Evolutionary conservation across 1,139 yeast species (phyloP).

Genomic region (Suhomyces kunorum): DNA sequence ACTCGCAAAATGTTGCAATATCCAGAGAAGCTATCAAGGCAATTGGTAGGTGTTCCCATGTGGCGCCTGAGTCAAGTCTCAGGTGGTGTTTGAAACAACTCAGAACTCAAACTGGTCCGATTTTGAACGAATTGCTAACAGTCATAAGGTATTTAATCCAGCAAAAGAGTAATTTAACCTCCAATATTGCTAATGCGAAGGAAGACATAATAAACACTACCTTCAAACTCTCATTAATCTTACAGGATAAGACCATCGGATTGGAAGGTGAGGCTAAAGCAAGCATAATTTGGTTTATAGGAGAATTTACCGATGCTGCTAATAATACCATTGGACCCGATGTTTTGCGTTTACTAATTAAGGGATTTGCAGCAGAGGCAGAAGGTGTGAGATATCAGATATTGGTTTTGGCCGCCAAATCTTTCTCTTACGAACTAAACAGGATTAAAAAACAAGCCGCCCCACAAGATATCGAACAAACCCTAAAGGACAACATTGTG

Average conservation of each 20-base stretch:
- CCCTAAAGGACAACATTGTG: conserved; percentile 25
- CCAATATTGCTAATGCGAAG: conserved; percentile 26
- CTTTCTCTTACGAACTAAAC: conserved; percentile 57
- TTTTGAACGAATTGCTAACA: conserved; percentile 61
- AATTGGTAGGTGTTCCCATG: conserved; percentile 52
- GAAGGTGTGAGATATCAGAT: conserved; percentile 69
- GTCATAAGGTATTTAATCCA: conserved; percentile 76
- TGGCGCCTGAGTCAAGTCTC: conserved; percentile 36
- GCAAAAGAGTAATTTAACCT: conserved; percentile 33
- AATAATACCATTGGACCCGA: conserved; percentile 67
- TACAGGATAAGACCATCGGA: conserved; percentile 26
- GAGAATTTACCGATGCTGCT: conserved; percentile 63
- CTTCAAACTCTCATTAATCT: conserved; percentile 37
- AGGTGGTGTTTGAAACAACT: conserved; percentile 46
- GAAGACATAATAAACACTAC: conserved; percentile 37
- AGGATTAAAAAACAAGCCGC: conserved; percentile 28
- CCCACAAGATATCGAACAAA: conserved; percentile 30
- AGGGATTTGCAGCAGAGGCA: conserved; percentile 56
- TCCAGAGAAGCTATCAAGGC: conserved; percentile 61
- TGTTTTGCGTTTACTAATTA: conserved; percentile 62
- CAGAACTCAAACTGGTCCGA: conserved; percentile 27
- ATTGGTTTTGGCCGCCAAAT: conserved; percentile 72
- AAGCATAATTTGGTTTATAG: conserved; percentile 86
- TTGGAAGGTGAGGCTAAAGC: conserved; percentile 65
- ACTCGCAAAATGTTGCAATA: conserved; percentile 33